These are phyloP conservation scores for Teratosphaeria destructans DNA, from an alignment of 2,329 filamentous ascomycete species.

Conservation along the genomic window DNA sequence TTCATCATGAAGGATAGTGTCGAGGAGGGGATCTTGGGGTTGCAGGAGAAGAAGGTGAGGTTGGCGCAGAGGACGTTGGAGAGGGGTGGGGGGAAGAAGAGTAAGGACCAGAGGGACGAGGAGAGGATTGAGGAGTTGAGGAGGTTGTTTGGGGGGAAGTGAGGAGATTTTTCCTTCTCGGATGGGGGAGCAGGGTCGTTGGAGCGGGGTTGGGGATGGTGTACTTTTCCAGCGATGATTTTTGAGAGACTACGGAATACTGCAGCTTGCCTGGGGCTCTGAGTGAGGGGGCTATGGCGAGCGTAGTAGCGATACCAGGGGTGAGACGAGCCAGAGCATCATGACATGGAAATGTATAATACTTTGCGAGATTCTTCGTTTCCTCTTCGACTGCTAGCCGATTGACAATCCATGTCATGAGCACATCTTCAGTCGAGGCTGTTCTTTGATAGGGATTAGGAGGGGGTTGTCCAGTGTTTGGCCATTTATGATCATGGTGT, in stretches of 20 bases:
- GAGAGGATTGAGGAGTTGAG: constrained; percentile 53
- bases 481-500: not conserved
- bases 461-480: too few relatives aligned
- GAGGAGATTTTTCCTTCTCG: not conserved
- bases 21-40: constrained; percentile 81
- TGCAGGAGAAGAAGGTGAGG: constrained; percentile 89
- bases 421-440: not conserved
- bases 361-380: too few relatives aligned
- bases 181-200: not conserved
- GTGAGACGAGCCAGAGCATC: too few relatives aligned
- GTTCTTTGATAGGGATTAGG: too few relatives aligned
- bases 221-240: not conserved
- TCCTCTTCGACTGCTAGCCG: not conserved
- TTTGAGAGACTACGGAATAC: not conserved
- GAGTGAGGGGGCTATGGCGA: not conserved
- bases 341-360: too few relatives aligned
- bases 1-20: constrained; percentile 88
- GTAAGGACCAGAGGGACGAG: constrained; percentile 53
- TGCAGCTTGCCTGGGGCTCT: not conserved
- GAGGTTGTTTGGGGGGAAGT: constrained; percentile 39
- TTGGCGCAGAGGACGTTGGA: constrained; percentile 78
- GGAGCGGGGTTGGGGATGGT: not conserved
- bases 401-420: not conserved
- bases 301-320: not conserved
- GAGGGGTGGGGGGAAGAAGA: constrained; percentile 35